These are phyloP conservation scores for Kwoniella bestiolae DNA, from an alignment of 768 basidiomycete genomes.

Conservation along the genomic window DNA sequence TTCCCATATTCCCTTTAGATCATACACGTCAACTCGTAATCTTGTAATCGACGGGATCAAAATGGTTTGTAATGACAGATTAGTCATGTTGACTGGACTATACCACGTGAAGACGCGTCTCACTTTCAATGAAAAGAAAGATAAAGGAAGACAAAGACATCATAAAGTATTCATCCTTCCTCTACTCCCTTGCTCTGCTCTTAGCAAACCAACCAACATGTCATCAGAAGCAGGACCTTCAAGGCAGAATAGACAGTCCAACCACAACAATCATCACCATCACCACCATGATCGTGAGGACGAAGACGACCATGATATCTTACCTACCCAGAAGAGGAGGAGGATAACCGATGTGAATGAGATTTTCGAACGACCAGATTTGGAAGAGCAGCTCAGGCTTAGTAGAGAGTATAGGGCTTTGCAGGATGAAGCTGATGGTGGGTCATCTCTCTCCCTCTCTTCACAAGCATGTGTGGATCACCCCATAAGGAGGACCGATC, in stretches of 20 bases:
- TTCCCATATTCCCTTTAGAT: not conserved
- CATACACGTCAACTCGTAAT: slow-evolving; percentile 4
- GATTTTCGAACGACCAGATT: slow-evolving; percentile 31
- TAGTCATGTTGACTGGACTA: not conserved
- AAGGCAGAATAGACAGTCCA: not conserved
- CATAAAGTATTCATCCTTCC: not conserved
- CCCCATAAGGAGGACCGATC: no score
- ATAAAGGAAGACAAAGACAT: no score
- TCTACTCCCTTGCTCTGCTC: not conserved
- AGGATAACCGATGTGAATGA: slow-evolving; percentile 27
- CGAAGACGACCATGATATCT: not conserved
- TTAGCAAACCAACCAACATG: not conserved
- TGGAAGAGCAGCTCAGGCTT: slow-evolving; percentile 32
- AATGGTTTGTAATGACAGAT: no score
- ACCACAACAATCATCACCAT: not conserved
- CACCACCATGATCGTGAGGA: not conserved
- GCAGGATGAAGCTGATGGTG: slow-evolving; percentile 43
- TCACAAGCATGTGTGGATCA: no score
- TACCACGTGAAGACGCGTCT: not conserved
- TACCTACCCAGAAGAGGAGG: slow-evolving; percentile 21
- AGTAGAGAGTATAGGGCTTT: slow-evolving; percentile 32
- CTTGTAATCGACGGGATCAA: slow-evolving; percentile 15
- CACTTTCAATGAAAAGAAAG: no score
- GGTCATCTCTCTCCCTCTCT: no score
- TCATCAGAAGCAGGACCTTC: slow-evolving; percentile 24